Percentiles rank a stretch among this genome's conserved stretches.
Evolutionary conservation across 768 basidiomycete species (phyloP).

Genomic region (Boletus tomentosulus): DNA sequence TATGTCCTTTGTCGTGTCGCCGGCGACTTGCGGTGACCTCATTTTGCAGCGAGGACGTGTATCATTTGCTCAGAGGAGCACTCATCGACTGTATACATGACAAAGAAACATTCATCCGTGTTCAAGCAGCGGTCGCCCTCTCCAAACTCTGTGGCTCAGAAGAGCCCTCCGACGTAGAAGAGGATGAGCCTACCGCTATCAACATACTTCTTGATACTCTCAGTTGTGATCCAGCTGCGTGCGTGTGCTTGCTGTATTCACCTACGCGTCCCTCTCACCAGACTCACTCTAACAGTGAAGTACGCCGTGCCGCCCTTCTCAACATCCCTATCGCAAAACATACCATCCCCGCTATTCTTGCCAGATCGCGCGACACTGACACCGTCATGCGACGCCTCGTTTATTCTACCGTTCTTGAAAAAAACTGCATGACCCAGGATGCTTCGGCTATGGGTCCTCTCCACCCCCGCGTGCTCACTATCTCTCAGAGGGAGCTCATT

Average conservation of each 20-base stretch:
- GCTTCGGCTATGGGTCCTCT: conserved; percentile 46
- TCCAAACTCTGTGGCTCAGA: conserved; percentile 74
- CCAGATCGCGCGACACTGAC: conserved; percentile 79
- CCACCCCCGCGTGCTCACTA: conserved; percentile 62
- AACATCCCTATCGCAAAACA: conserved; percentile 57
- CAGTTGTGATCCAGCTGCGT: conserved; percentile 73
- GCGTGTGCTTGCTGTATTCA: conserved; percentile 27
- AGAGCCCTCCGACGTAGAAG: conserved; percentile 52
- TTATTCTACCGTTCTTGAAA: conserved; percentile 56
- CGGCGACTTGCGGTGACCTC: not conserved
- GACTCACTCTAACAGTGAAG: conserved; percentile 55
- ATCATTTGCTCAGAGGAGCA: conserved; percentile 51
- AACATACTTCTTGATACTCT: conserved; percentile 67
- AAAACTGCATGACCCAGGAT: conserved; percentile 31
- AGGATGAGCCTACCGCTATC: conserved; percentile 41
- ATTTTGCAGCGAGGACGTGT: conserved; percentile 67
- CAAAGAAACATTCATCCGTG: conserved; percentile 72
- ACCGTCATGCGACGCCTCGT: conserved; percentile 67
- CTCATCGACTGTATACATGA: conserved; percentile 74
- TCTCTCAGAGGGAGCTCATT: conserved; percentile 71
- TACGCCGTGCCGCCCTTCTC: conserved; percentile 73
- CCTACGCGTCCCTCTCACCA: not conserved
- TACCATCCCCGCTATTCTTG: conserved; percentile 65
- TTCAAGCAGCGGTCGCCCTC: conserved; percentile 77
- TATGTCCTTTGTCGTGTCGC: conserved; percentile 34